Conservation (phyloP, 176 grass and related monocot genomes). For the Paspalum notatum region DNA sequence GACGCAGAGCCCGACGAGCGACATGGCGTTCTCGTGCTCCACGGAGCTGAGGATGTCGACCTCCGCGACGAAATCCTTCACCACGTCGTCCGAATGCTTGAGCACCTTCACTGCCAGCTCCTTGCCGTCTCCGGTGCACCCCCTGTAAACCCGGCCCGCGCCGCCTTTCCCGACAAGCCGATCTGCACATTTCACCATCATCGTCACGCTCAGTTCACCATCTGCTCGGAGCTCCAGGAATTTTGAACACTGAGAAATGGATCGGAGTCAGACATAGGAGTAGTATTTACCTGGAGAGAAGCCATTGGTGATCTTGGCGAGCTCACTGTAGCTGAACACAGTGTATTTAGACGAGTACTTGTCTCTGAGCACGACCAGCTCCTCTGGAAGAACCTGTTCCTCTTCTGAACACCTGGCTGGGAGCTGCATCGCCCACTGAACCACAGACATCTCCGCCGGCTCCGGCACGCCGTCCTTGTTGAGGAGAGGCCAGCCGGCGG, state of each 20-base stretch:
- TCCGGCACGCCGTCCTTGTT: slow-evolving; percentile 47
- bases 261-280: background rate
- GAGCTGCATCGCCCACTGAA: slow-evolving; percentile 89
- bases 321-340: slow-evolving; percentile 64
- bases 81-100: slow-evolving; percentile 53
- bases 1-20: slow-evolving; percentile 70
- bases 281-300: slow-evolving; percentile 64
- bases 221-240: too few relatives aligned
- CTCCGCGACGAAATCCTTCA: slow-evolving; percentile 68
- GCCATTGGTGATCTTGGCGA: slow-evolving; percentile 62
- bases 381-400: slow-evolving; percentile 33
- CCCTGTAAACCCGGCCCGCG: slow-evolving; percentile 66
- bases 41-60: slow-evolving; percentile 67
- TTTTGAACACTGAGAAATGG: background rate
- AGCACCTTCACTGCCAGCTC: slow-evolving; percentile 86
- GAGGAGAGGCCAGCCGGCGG: slow-evolving; percentile 69
- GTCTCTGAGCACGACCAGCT: slow-evolving; percentile 54
- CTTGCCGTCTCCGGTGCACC: slow-evolving; percentile 31
- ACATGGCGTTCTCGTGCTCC: slow-evolving; percentile 66
- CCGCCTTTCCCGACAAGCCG: slow-evolving; percentile 77
- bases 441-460: slow-evolving; percentile 60
- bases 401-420: slow-evolving; percentile 46
- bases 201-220: background rate
- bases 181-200: slow-evolving; percentile 30
- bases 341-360: slow-evolving; percentile 70